These are phyloP conservation scores for Globisporangium cylindrosporum DNA, from an alignment of 352 stramenopile species.

Conservation along the genomic window DNA sequence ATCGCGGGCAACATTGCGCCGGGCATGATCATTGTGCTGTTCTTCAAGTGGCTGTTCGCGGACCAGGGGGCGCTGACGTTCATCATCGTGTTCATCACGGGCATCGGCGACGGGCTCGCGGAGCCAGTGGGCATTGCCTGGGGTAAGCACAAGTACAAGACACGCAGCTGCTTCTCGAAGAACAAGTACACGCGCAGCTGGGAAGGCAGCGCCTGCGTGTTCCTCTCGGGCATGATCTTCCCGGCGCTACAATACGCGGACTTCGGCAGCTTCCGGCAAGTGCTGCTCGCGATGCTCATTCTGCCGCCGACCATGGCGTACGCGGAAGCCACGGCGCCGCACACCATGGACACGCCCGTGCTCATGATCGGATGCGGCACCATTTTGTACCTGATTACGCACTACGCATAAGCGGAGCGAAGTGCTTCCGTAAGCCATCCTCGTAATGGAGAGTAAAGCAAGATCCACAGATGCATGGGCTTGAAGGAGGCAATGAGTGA, in stretches of 20 bases:
- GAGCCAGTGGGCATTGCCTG: conserved; percentile 79
- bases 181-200: conserved; percentile 85
- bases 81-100: conserved; percentile 81
- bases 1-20: conserved; percentile 67
- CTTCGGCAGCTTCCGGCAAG: conserved; percentile 78
- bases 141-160: conserved; percentile 87
- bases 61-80: conserved; percentile 59
- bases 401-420: conserved; percentile 6
- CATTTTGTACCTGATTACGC: conserved; percentile 62
- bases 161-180: conserved; percentile 73
- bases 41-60: conserved; percentile 84
- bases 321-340: conserved; percentile 73
- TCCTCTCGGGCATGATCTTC: conserved; percentile 71
- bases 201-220: conserved; percentile 79
- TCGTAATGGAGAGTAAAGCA: too few species aligned
- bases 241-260: conserved; percentile 56
- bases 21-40: conserved; percentile 73
- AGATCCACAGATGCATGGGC: too few species aligned
- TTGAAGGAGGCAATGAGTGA: too few species aligned
- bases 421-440: too few species aligned
- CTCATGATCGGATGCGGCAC: conserved; percentile 76
- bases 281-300: conserved; percentile 74
- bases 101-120: conserved; percentile 72
- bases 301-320: conserved; percentile 83
- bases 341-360: conserved; percentile 85